These are phyloP conservation scores for Fusarium sp. DNA, from an alignment of 2,329 filamentous ascomycete species.

Conservation along the genomic window DNA sequence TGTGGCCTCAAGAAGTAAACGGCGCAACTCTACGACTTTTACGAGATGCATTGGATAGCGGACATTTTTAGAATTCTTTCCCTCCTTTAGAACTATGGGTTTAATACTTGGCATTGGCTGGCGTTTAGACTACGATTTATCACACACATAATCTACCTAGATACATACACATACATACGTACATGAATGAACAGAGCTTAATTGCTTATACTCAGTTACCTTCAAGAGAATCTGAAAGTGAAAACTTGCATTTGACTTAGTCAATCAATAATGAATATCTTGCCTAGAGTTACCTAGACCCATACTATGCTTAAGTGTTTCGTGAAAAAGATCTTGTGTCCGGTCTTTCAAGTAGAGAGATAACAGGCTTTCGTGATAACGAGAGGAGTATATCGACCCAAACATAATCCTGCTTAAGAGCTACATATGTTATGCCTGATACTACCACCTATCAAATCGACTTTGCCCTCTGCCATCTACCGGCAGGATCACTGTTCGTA, in stretches of 20 bases:
- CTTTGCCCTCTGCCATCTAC: background rate
- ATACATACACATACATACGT: constrained; percentile 35
- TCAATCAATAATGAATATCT: background rate
- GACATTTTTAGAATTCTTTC: constrained; percentile 29
- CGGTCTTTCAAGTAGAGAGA: background rate
- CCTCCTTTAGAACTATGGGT: constrained; percentile 43
- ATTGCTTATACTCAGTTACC: constrained; percentile 3
- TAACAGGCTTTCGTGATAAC: background rate
- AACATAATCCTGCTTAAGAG: background rate
- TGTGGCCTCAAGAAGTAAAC: constrained; percentile 56
- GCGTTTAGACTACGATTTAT: constrained; percentile 42
- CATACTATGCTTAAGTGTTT: no score
- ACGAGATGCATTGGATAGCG: constrained; percentile 29
- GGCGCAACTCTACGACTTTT: constrained; percentile 21
- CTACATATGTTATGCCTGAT: background rate
- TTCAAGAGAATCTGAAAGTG: background rate
- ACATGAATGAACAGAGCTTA: constrained; percentile 33
- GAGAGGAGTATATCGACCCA: background rate
- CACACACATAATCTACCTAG: constrained; percentile 38
- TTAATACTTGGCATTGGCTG: constrained; percentile 43
- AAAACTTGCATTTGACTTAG: background rate
- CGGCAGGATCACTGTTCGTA: background rate
- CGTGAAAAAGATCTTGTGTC: background rate
- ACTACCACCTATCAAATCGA: background rate
- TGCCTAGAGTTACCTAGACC: background rate